Conservation (phyloP, 2,329 filamentous ascomycete genomes). For the Colletotrichum musicola region DNA sequence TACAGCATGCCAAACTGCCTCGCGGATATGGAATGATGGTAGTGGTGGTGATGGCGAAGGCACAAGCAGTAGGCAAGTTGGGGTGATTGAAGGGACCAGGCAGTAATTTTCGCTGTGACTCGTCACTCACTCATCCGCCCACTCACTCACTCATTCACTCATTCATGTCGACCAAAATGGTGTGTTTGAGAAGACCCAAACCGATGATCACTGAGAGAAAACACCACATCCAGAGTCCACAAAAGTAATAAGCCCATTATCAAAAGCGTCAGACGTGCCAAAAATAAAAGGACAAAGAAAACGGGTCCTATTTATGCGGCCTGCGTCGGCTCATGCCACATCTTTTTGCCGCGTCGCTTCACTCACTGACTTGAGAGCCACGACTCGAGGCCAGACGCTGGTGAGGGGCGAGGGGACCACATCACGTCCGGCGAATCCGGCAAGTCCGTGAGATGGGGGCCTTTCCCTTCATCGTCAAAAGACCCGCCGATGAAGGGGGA, state of each 20-base stretch:
- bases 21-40: neutral
- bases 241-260: neutral
- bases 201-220: too few species aligned
- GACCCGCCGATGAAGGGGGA: slow-evolving; percentile 5
- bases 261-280: neutral
- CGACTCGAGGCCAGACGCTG: slow-evolving; percentile 27
- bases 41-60: neutral
- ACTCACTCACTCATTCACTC: slow-evolving; percentile 2
- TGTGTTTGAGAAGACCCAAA: neutral
- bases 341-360: too few species aligned
- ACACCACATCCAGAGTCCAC: neutral
- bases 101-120: slow-evolving; percentile 7
- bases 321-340: slow-evolving; percentile 19
- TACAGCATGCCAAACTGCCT: neutral
- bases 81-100: neutral
- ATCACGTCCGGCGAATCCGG: slow-evolving; percentile 15
- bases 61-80: too few species aligned
- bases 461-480: slow-evolving; percentile 12
- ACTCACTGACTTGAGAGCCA: neutral
- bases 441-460: slow-evolving; percentile 17
- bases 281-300: slow-evolving; percentile 15
- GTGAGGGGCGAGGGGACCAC: neutral
- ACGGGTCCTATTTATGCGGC: slow-evolving; percentile 29
- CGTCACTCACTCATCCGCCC: slow-evolving; percentile 7
- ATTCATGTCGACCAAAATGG: neutral